Evolutionary conservation across 441 rosid species (phyloP).

Genomic region (Syzygium syzygioides): DNA sequence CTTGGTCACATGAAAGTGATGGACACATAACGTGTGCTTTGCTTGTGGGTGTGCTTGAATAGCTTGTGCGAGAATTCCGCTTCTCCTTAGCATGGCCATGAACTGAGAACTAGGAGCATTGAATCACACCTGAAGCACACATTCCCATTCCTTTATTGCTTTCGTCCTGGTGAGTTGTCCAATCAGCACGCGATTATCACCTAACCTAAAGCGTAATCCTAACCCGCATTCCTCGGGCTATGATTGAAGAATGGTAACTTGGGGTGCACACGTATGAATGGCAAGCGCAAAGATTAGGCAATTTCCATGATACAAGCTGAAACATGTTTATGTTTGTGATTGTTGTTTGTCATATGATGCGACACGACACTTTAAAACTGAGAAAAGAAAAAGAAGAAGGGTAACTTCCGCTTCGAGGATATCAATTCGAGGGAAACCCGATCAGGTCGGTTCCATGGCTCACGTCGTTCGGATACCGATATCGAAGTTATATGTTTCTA

Average conservation of each 20-base stretch:
- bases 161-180: not conserved
- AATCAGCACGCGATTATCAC: not conserved
- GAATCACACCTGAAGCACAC: not conserved
- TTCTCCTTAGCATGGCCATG: not conserved
- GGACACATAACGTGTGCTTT: not conserved
- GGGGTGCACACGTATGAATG: not conserved
- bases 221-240: not conserved
- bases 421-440: not conserved
- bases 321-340: not conserved
- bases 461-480: fast-evolving
- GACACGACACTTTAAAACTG: not conserved
- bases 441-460: not conserved
- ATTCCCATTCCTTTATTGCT: not conserved
- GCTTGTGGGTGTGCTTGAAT: not conserved
- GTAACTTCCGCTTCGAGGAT: no score
- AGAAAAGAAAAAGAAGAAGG: no score
- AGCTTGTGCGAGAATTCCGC: not conserved
- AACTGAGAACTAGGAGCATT: not conserved
- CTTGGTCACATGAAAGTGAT: not conserved
- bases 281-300: not conserved
- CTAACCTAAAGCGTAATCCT: not conserved
- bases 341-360: not conserved
- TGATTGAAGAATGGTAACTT: not conserved
- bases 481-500: not conserved
- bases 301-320: not conserved